These are phyloP conservation scores for Ophidiomyces ophidiicola DNA, from an alignment of 2,329 filamentous ascomycete species.

Conservation along the genomic window DNA sequence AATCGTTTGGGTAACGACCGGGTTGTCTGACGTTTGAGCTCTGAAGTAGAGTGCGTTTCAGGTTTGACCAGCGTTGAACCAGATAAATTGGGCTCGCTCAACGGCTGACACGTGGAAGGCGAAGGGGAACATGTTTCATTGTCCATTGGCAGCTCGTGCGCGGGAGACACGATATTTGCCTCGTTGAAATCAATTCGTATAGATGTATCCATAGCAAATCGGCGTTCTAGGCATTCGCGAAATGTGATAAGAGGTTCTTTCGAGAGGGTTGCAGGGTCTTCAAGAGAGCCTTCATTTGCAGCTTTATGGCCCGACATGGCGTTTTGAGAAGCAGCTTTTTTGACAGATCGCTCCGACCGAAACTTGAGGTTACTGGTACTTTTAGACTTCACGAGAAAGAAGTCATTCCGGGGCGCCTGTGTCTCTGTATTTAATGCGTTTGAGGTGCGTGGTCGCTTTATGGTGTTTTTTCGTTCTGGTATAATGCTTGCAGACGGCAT, in stretches of 20 bases:
- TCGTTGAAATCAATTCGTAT: not conserved
- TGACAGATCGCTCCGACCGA: not conserved
- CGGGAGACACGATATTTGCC: not conserved
- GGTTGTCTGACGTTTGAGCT: not conserved
- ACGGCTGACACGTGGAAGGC: not conserved
- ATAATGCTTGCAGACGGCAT: not conserved
- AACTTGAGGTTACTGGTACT: not conserved
- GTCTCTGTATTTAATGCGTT: not conserved
- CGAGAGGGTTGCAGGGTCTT: not conserved
- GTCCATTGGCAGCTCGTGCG: no score
- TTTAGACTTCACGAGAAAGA: not conserved
- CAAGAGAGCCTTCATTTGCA: not conserved
- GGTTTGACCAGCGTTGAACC: not conserved
- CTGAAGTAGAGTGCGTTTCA: not conserved
- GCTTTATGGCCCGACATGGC: not conserved
- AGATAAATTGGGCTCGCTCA: not conserved
- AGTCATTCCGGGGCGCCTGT: not conserved
- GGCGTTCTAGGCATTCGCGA: not conserved
- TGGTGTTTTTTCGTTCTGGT: not conserved
- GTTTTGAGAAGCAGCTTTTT: not conserved
- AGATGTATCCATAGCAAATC: conserved; percentile 1
- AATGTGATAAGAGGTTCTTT: not conserved
- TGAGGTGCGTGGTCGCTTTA: not conserved
- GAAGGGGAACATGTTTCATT: no score
- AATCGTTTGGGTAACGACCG: conserved; percentile 1